A percentile compares a stretch with the other conserved stretches of the same genome.
phyloP scores from a whole-genome alignment of 2,329 filamentous ascomycete genomes.

The Coniella vitis region DNA sequence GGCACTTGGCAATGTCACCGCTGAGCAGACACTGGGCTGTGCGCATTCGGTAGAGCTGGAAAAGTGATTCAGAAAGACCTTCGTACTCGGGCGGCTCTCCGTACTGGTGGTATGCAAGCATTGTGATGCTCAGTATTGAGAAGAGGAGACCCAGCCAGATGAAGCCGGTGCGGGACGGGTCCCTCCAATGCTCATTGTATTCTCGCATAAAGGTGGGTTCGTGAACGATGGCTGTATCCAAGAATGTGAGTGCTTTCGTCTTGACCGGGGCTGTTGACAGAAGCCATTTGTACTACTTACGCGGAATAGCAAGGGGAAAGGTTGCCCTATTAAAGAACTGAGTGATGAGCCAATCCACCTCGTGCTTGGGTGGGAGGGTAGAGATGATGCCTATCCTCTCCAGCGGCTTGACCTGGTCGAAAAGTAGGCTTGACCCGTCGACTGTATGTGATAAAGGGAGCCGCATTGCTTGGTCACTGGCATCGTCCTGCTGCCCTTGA shows the following conservation, averaged over 20 bases:
- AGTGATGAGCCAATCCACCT: constrained; percentile 10
- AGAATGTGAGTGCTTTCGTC: no score
- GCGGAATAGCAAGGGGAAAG: background rate
- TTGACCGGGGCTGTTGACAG: no score
- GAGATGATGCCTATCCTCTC: constrained; percentile 22
- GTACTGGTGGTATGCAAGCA: constrained; percentile 45
- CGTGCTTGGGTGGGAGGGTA: constrained; percentile 21
- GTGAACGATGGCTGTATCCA: constrained; percentile 27
- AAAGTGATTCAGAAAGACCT: constrained; percentile 39
- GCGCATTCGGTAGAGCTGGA: constrained; percentile 38
- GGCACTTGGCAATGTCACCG: constrained; percentile 44
- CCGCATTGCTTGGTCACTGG: constrained; percentile 19
- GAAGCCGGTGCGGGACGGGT: constrained; percentile 37
- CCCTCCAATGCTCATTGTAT: constrained; percentile 43
- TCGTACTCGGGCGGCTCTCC: constrained; percentile 46
- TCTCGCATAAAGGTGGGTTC: constrained; percentile 43
- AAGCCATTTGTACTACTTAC: background rate
- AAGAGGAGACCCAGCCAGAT: constrained; percentile 47
- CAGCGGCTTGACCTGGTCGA: constrained; percentile 20
- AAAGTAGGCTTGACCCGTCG: constrained; percentile 23
- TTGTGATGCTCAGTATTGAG: constrained; percentile 46
- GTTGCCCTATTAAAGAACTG: background rate
- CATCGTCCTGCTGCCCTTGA: constrained; percentile 18
- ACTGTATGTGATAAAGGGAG: constrained; percentile 21
- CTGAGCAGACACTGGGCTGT: constrained; percentile 47